A percentile compares a stretch with the other conserved stretches of the same genome.
These are phyloP conservation scores for Phanerochaete sordida DNA, from an alignment of 768 basidiomycete genomes.

Conservation along the genomic window DNA sequence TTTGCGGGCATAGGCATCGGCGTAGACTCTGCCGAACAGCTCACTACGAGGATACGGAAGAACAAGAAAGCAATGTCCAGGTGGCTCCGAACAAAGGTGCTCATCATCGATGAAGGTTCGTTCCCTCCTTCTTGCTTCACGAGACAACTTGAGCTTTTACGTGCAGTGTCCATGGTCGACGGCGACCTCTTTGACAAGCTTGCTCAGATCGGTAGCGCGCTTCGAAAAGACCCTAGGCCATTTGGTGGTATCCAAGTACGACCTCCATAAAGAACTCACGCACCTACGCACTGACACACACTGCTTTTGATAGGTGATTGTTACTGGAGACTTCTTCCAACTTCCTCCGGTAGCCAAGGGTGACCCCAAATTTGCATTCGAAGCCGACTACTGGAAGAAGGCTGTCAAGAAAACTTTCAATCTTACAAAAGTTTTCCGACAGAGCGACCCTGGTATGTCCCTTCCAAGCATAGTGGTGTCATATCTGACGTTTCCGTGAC, in stretches of 20 bases:
- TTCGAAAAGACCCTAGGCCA: constrained; percentile 63
- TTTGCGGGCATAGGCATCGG: constrained; percentile 95
- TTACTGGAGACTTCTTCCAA: constrained; percentile 98
- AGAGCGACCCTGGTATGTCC: constrained; percentile 78
- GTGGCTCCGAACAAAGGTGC: constrained; percentile 83
- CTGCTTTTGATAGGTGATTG: constrained; percentile 55
- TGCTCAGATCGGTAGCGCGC: constrained; percentile 56
- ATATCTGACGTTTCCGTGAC: neutral
- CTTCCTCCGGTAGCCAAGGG: constrained; percentile 86
- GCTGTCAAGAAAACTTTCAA: constrained; percentile 83
- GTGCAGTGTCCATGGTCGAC: constrained; percentile 94
- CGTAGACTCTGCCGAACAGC: constrained; percentile 53
- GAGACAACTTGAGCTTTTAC: neutral
- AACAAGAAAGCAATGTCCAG: constrained; percentile 80
- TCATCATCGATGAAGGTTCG: constrained; percentile 80
- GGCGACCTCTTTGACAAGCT: constrained; percentile 92
- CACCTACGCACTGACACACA: neutral
- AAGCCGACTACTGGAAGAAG: constrained; percentile 74
- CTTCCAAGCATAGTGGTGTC: neutral
- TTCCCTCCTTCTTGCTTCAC: neutral
- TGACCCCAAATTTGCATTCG: constrained; percentile 84
- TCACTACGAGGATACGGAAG: constrained; percentile 66
- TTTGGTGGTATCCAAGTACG: constrained; percentile 90
- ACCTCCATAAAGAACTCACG: neutral
- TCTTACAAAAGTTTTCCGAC: constrained; percentile 92